Percentiles rank a stretch among this genome's conserved stretches.
phyloP scores from a whole-genome alignment of 2,329 filamentous ascomycete genomes.

The Sporothrix protearum region DNA sequence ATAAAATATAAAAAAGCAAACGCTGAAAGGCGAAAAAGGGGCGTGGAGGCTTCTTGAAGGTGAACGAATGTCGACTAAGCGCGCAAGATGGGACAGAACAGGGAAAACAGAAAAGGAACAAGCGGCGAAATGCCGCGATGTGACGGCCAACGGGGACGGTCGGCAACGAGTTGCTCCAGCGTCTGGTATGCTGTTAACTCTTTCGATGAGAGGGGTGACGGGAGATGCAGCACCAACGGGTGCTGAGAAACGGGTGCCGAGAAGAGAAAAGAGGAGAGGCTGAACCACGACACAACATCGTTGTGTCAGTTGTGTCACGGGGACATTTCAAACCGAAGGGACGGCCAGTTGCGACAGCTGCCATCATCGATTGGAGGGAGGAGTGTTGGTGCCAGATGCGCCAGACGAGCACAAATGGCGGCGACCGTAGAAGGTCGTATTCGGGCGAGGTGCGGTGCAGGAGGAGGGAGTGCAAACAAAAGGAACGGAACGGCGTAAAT shows the following conservation, averaged over 20 bases:
- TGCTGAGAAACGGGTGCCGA: background rate
- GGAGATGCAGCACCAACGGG: background rate
- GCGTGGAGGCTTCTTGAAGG: too few relatives aligned
- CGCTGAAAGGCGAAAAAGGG: background rate
- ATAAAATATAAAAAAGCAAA: background rate
- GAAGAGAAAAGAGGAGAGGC: too few relatives aligned
- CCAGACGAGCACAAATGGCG: background rate
- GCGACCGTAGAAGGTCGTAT: background rate
- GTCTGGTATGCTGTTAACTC: background rate
- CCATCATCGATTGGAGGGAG: too few relatives aligned
- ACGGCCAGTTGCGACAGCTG: too few relatives aligned
- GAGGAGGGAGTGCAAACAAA: background rate
- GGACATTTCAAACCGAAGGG: too few relatives aligned
- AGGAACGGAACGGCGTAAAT: too few relatives aligned
- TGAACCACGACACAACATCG: background rate
- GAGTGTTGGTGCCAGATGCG: too few relatives aligned
- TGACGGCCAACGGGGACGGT: background rate
- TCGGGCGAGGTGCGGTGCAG: background rate
- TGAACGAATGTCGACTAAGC: too few relatives aligned
- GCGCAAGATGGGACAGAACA: background rate
- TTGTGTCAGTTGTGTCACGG: too few relatives aligned
- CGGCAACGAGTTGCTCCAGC: background rate
- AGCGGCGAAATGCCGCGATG: background rate
- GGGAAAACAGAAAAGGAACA: background rate
- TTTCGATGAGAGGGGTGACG: background rate